Evolutionary conservation across 2,329 filamentous ascomycete species (phyloP), one percentile per base, ranked within the genome.

Genomic region (Bipolaris cookei): DNA sequence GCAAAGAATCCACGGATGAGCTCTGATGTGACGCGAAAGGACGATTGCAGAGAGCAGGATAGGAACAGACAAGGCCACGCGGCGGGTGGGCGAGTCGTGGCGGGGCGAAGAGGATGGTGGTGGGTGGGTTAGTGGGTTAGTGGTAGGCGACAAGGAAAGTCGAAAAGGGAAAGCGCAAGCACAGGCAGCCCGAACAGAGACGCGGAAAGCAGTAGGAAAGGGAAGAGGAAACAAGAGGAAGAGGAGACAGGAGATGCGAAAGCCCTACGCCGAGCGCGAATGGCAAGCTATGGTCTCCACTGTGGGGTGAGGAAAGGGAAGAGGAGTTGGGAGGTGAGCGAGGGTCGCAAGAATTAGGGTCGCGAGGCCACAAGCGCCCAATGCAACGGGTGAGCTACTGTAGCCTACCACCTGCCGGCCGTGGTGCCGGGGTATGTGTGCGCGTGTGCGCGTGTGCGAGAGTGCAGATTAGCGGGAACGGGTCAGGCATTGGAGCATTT

Each of bases 201-300:
- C 55, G 35, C 60, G 67, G 39, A 71, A 72, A 67, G 62, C 66
- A 70, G 65, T 72, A 75, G 66, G 70, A 71, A 74, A 72, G 59
- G 58, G 67, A 72, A 74, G 68, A 71, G 70, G 69, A 73, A 72
- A 74, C 65, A 69, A 65, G 66, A 71, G 70, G 72, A 73, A 75
- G 65, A 70, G 28, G 62, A 66, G 67, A 69, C 63, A 68, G 69
- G 67, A 73, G 67, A 66, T 64, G 66, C 65, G 64, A 73, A 65
- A 65, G 64, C 64, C 74, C 74, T 69, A 72, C 71, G 68, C 69
- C 69, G 66, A 68, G 68, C 64, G 70, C 70, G 59, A 73, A 73
- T 69, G 70, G 59, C 53, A 69, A 68, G 64, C 55, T 70, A 58
- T 47, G 65, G 62, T 67, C 59, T 69, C 65, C 67, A 69, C 64